Evolutionary conservation across 2,329 filamentous ascomycete species (phyloP).

Genomic region (Aurifilum marmelostoma): DNA sequence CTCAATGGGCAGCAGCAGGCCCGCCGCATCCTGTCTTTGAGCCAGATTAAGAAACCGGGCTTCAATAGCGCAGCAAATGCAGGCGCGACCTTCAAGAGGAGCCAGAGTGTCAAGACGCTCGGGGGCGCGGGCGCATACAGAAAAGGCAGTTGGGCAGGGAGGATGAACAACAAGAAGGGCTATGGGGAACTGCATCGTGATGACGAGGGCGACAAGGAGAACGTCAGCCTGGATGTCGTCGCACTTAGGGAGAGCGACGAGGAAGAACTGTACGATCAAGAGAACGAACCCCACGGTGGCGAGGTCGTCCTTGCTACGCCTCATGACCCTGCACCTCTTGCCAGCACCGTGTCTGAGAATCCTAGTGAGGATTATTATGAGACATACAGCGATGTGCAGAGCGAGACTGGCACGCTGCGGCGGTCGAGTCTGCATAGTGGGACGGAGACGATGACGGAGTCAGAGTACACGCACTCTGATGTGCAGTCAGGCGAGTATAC

Average conservation of each 20-base stretch:
- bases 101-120: constrained; percentile 74
- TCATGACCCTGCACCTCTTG: constrained; percentile 9
- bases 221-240: constrained; percentile 39
- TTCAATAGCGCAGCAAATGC: constrained; percentile 43
- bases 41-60: constrained; percentile 75
- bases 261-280: constrained; percentile 46
- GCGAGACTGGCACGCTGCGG: constrained; percentile 56
- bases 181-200: constrained; percentile 64
- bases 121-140: constrained; percentile 53
- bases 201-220: constrained; percentile 55
- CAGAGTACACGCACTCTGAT: constrained; percentile 21
- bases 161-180: constrained; percentile 44
- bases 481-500: constrained; percentile 21
- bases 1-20: constrained; percentile 44
- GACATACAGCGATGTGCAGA: constrained; percentile 40
- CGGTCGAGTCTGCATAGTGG: constrained; percentile 43
- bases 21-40: constrained; percentile 86
- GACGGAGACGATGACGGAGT: constrained; percentile 19
- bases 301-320: constrained; percentile 28
- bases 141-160: constrained; percentile 72
- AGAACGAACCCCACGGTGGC: constrained; percentile 31
- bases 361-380: constrained; percentile 13
- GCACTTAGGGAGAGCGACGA: constrained; percentile 62
- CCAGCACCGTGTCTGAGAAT: constrained; percentile 22
- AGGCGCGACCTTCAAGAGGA: constrained; percentile 69